Evolutionary conservation across 1,284 basidiomycete species (phyloP).

Genomic region (Heterobasidion parviporum): DNA sequence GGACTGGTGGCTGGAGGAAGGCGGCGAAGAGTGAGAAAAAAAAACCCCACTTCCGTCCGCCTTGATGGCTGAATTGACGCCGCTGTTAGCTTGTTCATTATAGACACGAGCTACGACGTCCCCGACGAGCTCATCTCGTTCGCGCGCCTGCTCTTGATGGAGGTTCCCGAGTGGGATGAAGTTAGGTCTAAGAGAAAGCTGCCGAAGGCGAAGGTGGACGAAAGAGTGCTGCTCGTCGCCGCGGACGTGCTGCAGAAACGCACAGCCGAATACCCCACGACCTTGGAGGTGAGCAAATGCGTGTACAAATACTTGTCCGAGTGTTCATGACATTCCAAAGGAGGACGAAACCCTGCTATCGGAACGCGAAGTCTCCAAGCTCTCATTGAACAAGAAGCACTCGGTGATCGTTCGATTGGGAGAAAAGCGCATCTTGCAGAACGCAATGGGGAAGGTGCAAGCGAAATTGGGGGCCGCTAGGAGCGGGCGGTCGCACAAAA

Average conservation of each 20-base stretch:
- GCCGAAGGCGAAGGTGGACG: constrained; percentile 67
- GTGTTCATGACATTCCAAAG: constrained; percentile 22
- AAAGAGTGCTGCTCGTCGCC: constrained; percentile 36
- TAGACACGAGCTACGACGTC: constrained; percentile 48
- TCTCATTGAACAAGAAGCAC: constrained; percentile 42
- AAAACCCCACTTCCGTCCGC: neutral
- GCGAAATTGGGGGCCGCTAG: constrained; percentile 1
- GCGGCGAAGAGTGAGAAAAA: constrained; percentile 80
- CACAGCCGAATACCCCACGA: constrained; percentile 49
- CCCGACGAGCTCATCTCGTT: constrained; percentile 68
- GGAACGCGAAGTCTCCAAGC: constrained; percentile 3
- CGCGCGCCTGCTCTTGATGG: constrained; percentile 57
- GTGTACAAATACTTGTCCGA: neutral
- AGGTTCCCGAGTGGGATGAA: constrained; percentile 57
- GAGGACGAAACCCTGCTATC: constrained; percentile 44
- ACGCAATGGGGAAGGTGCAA: constrained; percentile 24
- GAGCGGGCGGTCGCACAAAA: neutral
- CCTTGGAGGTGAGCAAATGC: constrained; percentile 35
- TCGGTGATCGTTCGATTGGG: constrained; percentile 74
- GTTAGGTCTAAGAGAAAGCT: constrained; percentile 63
- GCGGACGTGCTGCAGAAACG: constrained; percentile 42
- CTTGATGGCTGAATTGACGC: neutral
- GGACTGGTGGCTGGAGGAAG: constrained; percentile 88
- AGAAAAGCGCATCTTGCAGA: constrained; percentile 66
- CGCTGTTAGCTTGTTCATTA: constrained; percentile 46